Evolutionary conservation across 139 green algal genomes (phyloP).

Genomic region (Astrephomene gubernaculifera): DNA sequence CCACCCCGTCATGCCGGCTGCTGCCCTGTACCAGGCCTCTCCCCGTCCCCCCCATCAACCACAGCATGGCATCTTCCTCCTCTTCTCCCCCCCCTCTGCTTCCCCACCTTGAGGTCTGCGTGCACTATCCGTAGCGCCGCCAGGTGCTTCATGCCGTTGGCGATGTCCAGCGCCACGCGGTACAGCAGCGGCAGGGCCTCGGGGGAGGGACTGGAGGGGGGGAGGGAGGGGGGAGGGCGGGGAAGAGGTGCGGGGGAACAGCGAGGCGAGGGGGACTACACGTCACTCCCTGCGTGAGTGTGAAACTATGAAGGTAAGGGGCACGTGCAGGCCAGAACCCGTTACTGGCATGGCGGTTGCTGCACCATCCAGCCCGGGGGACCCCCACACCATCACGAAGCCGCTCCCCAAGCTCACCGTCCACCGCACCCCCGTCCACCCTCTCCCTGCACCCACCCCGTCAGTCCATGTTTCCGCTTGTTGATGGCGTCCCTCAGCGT

Average conservation of each 20-base stretch:
- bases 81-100: not conserved
- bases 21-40: not conserved
- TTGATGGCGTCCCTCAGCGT: slow-evolving; percentile 44
- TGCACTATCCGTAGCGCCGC: slow-evolving; percentile 48
- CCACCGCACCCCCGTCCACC: not conserved
- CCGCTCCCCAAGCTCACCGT: not conserved
- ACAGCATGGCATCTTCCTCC: not conserved
- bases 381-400: not conserved
- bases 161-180: slow-evolving; percentile 46
- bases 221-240: not conserved
- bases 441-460: not conserved
- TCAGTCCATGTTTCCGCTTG: slow-evolving; percentile 29
- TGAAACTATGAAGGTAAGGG: not conserved
- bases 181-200: slow-evolving; percentile 33
- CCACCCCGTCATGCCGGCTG: not conserved
- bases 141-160: slow-evolving; percentile 55
- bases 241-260: not conserved
- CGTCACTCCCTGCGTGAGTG: not conserved
- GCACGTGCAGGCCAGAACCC: not conserved
- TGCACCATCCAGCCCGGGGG: not conserved
- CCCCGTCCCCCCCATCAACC: not conserved
- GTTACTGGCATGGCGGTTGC: not conserved
- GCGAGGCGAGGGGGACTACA: not conserved
- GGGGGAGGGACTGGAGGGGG: not conserved
- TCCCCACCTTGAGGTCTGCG: slow-evolving; percentile 43